Percentiles rank a stretch among this genome's conserved stretches.
Conservation (phyloP, 371 early-diverging fungal species). For the Capniomyces stellatus region DNA sequence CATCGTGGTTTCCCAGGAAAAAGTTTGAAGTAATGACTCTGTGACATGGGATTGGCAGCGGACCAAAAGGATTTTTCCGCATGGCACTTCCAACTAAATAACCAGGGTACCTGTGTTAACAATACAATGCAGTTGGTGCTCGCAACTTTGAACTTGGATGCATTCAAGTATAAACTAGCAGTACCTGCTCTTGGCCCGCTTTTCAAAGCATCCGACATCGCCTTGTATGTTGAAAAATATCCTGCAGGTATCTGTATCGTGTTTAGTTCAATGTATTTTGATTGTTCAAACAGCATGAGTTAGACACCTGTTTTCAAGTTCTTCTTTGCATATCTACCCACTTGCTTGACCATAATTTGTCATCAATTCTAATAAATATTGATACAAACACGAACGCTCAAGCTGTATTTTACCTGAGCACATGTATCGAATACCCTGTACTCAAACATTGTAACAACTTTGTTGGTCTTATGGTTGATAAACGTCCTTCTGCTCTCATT, state of each 20-base stretch:
- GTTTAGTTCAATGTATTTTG: too few relatives aligned
- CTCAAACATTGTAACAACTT: slow-evolving; percentile 45
- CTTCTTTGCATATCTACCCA: too few relatives aligned
- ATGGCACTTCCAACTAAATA: slow-evolving; percentile 49
- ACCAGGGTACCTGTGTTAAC: background rate
- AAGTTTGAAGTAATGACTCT: slow-evolving; percentile 47
- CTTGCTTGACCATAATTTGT: background rate
- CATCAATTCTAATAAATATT: background rate
- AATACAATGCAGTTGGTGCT: too few relatives aligned
- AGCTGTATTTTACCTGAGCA: slow-evolving; percentile 14
- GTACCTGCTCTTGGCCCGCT: slow-evolving; percentile 36
- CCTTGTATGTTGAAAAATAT: slow-evolving; percentile 53
- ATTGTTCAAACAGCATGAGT: too few relatives aligned
- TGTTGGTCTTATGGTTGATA: slow-evolving; percentile 33
- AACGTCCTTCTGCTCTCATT: slow-evolving; percentile 24
- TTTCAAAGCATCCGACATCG: slow-evolving; percentile 38
- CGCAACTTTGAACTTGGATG: background rate
- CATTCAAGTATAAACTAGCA: background rate
- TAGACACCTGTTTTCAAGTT: too few relatives aligned
- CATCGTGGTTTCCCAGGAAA: slow-evolving; percentile 53
- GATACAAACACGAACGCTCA: too few relatives aligned
- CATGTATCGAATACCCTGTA: slow-evolving; percentile 50
- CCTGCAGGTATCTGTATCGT: slow-evolving; percentile 45
- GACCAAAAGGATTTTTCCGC: slow-evolving; percentile 54
- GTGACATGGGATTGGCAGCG: slow-evolving; percentile 63